Percentiles rank a stretch among this genome's conserved stretches.
phyloP scores from a whole-genome alignment of 345 rosid genomes.

The Physaria fendleri region DNA sequence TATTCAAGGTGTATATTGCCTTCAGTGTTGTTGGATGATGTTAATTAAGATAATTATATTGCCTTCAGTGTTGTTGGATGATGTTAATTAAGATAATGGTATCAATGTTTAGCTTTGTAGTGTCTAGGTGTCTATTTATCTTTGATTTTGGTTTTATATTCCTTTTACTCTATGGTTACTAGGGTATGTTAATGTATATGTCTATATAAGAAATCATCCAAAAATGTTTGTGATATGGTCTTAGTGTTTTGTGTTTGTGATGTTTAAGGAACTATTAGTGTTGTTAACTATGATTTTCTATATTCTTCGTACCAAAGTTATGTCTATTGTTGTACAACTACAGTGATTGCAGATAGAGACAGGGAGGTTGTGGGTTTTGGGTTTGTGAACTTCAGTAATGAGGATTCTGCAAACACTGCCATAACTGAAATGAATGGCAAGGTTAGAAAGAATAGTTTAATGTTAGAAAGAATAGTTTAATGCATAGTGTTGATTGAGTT shows the following conservation, averaged over 20 bases:
- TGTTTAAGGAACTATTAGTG: too few species aligned
- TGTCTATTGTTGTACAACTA: slow-evolving; percentile 33
- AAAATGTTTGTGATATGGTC: too few species aligned
- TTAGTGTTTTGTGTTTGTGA: too few species aligned
- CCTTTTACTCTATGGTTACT: too few species aligned
- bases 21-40: neutral
- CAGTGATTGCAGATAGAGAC: slow-evolving; percentile 47
- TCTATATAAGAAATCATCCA: too few species aligned
- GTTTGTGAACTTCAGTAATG: slow-evolving; percentile 39
- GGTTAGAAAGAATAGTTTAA: slow-evolving; percentile 42
- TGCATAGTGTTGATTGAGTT: neutral
- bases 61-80: neutral
- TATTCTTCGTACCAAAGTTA: neutral
- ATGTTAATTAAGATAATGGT: slow-evolving; percentile 7
- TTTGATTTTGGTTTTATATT: neutral
- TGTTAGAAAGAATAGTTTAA: too few species aligned
- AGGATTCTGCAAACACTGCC: slow-evolving; percentile 48
- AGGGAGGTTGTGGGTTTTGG: slow-evolving; percentile 77
- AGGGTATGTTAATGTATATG: too few species aligned
- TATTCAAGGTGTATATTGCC: neutral
- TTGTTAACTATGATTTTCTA: too few species aligned
- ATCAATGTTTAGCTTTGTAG: neutral
- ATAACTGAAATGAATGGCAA: slow-evolving; percentile 58
- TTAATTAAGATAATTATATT: slow-evolving; percentile 4
- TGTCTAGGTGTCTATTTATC: neutral